These are phyloP conservation scores for Crucibulum laeve DNA, from an alignment of 768 basidiomycete genomes.

Conservation along the genomic window DNA sequence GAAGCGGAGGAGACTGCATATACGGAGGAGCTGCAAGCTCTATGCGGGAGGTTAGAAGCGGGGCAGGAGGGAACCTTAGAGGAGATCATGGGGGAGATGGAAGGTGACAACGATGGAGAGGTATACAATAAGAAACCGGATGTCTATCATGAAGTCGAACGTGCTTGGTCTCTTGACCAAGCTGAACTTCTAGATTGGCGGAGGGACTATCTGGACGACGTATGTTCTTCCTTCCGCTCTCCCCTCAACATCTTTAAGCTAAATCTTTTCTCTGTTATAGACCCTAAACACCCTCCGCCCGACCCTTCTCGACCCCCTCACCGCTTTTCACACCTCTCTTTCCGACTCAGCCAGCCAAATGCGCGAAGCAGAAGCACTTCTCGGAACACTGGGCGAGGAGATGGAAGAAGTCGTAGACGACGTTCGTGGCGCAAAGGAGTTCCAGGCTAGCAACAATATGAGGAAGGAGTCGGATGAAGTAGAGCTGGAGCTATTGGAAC, in stretches of 20 bases:
- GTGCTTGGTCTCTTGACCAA: constrained; percentile 28
- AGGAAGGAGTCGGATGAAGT: constrained; percentile 1
- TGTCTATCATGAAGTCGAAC: constrained; percentile 19
- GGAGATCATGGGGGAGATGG: background rate
- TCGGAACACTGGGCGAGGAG: constrained; percentile 29
- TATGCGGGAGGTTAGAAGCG: constrained; percentile 6
- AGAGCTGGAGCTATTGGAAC: constrained; percentile 11
- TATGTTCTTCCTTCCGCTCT: constrained; percentile 5
- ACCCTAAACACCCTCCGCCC: constrained; percentile 13
- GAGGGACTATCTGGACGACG: constrained; percentile 18
- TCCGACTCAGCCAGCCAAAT: constrained; percentile 8
- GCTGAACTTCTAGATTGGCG: constrained; percentile 15
- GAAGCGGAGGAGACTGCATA: constrained; percentile 10
- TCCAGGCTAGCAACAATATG: background rate
- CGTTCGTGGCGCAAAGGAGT: background rate
- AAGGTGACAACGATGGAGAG: background rate
- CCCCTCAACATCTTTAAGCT: background rate
- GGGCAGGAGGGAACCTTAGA: constrained; percentile 1
- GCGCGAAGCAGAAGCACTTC: constrained; percentile 23
- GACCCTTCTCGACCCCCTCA: constrained; percentile 17
- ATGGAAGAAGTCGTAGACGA: constrained; percentile 19
- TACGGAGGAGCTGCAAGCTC: constrained; percentile 6
- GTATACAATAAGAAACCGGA: constrained; percentile 9
- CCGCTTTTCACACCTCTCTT: constrained; percentile 16
- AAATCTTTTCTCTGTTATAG: constrained; percentile 8